phyloP scores from a whole-genome alignment of 345 rosid genomes.

The Firmiana major region DNA sequence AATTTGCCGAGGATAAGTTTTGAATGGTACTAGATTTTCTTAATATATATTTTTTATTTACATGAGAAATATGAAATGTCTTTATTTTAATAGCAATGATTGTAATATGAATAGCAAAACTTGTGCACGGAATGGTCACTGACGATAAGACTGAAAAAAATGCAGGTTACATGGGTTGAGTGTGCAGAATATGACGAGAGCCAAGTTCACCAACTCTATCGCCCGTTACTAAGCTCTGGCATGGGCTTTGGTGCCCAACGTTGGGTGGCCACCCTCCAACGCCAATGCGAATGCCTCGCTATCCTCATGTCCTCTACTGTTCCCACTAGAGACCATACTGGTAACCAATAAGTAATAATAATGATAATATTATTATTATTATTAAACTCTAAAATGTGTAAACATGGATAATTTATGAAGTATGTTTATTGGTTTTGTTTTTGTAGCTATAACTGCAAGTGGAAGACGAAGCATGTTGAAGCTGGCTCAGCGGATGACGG shows the following conservation, averaged over 20 bases:
- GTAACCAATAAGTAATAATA: slow-evolving; percentile 29
- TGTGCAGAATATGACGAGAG: slow-evolving; percentile 84
- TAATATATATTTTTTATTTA: not conserved
- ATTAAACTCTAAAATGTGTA: not conserved
- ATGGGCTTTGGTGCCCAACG: slow-evolving; percentile 90
- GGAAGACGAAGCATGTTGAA: slow-evolving; percentile 94
- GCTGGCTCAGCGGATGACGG: slow-evolving; percentile 90
- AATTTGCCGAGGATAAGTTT: not conserved
- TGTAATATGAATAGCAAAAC: not conserved
- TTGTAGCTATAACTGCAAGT: slow-evolving; percentile 46
- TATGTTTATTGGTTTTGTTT: not conserved
- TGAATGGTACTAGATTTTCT: too few relatives aligned
- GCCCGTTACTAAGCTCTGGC: slow-evolving; percentile 60
- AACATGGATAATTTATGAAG: not conserved
- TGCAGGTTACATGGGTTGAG: slow-evolving; percentile 97
- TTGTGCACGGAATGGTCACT: not conserved
- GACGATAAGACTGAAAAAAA: not conserved
- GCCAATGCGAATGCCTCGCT: slow-evolving; percentile 91
- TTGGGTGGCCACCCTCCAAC: slow-evolving; percentile 91
- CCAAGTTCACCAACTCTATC: slow-evolving; percentile 65
- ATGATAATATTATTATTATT: too few relatives aligned
- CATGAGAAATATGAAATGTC: not conserved
- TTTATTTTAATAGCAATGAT: not conserved
- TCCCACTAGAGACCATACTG: slow-evolving; percentile 52
- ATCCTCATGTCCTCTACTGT: slow-evolving; percentile 77